A percentile compares a stretch with the other conserved stretches of the same genome.
Conservation (phyloP, 768 basidiomycete genomes). For the Hemileccinum impolitum region DNA sequence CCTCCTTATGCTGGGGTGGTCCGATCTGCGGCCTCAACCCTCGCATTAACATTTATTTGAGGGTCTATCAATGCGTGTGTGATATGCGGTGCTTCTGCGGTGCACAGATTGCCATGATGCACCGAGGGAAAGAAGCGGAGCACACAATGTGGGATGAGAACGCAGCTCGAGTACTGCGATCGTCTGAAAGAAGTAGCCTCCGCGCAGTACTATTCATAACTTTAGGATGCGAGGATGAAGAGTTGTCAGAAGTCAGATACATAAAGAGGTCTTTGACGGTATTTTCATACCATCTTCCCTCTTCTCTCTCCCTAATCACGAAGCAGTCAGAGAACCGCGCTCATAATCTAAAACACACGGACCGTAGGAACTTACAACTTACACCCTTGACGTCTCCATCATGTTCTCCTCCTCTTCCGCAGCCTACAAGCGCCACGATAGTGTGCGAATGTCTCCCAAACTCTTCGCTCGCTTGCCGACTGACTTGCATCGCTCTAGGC, state of each 20-base stretch:
- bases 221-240: background rate
- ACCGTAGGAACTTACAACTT: background rate
- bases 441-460: background rate
- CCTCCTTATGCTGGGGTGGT: background rate
- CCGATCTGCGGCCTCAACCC: background rate
- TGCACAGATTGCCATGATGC: slow-evolving; percentile 1
- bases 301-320: background rate
- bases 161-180: too few species aligned
- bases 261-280: slow-evolving; percentile 1
- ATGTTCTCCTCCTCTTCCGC: slow-evolving; percentile 6
- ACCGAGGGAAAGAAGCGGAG: slow-evolving; percentile 5
- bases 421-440: background rate
- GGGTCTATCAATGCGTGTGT: background rate
- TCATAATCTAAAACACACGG: background rate
- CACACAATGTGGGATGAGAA: background rate
- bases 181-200: background rate
- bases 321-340: slow-evolving; percentile 1
- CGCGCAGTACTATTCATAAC: slow-evolving; percentile 10
- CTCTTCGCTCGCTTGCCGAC: background rate
- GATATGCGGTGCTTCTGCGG: background rate
- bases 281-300: background rate
- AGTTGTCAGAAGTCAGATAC: background rate
- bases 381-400: slow-evolving; percentile 5
- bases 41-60: background rate
- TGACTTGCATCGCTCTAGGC: slow-evolving; percentile 6